Conservation (phyloP, 306 rosid species). For the Vachellia pachyceras region DNA sequence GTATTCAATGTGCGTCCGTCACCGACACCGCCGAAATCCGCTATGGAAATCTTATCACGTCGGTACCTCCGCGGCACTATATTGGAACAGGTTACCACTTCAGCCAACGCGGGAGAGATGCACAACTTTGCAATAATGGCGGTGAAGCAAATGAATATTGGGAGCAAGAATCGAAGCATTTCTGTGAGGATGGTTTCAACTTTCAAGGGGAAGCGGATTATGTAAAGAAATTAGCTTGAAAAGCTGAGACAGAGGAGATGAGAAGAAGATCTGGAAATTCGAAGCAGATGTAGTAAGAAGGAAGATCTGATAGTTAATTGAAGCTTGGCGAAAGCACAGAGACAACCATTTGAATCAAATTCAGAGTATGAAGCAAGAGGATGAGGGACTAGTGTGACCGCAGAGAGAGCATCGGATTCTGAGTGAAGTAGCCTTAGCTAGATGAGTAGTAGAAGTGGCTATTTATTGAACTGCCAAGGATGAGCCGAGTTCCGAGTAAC, state of each 20-base stretch:
- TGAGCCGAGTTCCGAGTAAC: neutral
- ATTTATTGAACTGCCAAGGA: neutral
- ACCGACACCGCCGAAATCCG: slow-evolving; percentile 78
- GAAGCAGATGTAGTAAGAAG: neutral
- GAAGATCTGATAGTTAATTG: neutral
- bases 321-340: neutral
- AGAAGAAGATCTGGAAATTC: slow-evolving; percentile 2
- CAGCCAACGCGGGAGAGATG: slow-evolving; percentile 17
- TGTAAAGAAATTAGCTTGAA: neutral
- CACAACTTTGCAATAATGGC: slow-evolving; percentile 27
- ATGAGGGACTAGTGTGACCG: neutral
- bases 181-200: neutral
- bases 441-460: no score
- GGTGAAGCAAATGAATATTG: slow-evolving; percentile 33
- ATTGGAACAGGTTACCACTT: slow-evolving; percentile 63
- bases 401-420: neutral
- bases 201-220: neutral
- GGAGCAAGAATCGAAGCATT: slow-evolving; percentile 41
- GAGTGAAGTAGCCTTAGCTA: no score
- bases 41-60: slow-evolving; percentile 64
- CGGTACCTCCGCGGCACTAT: slow-evolving; percentile 67
- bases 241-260: neutral
- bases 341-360: neutral
- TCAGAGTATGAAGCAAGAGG: neutral
- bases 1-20: slow-evolving; percentile 81